These are phyloP conservation scores for Jaminaea rosea DNA, from an alignment of 1,284 basidiomycete genomes.

Conservation along the genomic window DNA sequence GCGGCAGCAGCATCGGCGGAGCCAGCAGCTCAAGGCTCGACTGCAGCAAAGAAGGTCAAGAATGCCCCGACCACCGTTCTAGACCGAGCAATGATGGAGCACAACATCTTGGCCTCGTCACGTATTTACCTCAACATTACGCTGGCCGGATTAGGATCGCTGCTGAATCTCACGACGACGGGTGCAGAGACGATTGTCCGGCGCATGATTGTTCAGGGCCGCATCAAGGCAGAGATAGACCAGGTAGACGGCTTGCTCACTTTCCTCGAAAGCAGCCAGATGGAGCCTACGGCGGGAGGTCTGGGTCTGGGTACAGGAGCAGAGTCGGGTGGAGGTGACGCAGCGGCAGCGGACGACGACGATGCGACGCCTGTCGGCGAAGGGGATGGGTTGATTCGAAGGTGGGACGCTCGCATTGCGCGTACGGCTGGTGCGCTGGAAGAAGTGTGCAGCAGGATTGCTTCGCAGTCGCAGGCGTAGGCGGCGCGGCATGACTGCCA, in stretches of 20 bases:
- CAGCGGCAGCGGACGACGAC: neutral
- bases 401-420: constrained; percentile 8
- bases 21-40: neutral
- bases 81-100: constrained; percentile 93
- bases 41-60: too few species aligned
- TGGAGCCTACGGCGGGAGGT: constrained; percentile 20
- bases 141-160: constrained; percentile 20
- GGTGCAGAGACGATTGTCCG: constrained; percentile 81
- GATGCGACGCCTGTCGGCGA: neutral
- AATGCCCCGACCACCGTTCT: constrained; percentile 78
- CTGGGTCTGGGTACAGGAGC: constrained; percentile 7
- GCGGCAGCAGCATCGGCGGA: neutral
- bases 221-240: constrained; percentile 80
- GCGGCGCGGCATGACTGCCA: too few species aligned
- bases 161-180: constrained; percentile 33
- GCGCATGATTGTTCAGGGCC: constrained; percentile 90
- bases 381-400: neutral
- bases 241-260: constrained; percentile 78
- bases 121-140: constrained; percentile 51
- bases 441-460: constrained; percentile 4
- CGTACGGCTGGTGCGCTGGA: constrained; percentile 3
- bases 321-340: constrained; percentile 1
- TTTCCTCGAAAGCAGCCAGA: constrained; percentile 62
- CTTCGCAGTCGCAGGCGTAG: too few species aligned
- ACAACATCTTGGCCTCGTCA: constrained; percentile 89